Evolutionary conservation across 1,139 yeast genomes (phyloP), one percentile per base, ranked within the genome.

Genomic region (Yamadazyma aaseri): DNA sequence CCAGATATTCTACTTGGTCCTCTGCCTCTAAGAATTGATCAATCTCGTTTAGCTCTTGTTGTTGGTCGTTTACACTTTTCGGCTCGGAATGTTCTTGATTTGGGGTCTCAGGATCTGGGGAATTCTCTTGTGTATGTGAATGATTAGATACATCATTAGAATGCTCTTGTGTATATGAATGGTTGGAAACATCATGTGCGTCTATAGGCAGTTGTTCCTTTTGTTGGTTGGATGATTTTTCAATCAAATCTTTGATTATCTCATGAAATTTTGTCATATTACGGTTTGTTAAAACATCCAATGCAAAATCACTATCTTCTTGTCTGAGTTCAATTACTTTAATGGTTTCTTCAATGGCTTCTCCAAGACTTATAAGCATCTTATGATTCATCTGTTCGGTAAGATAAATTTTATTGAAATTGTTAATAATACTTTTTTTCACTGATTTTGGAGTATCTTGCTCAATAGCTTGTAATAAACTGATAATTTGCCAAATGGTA

Each of bases 361-460:
- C 56, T 15, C 50, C 42, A 20, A 70, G 53, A 2, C 70, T 72
- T 16, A 49, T 47, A 26, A 70, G 50, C 5, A 58, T 50, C 17
- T 50, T 55, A 3, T 57, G 40, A 5, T 65, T 67, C 30, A 66
- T 42, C 10, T 50, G 46, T 29, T 57, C 64, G 2, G 60, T 49
- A 4, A 69, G 45, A 29, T 40, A 50, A 16, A 86, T 62, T 45
- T 78, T 79, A 22, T 68, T 61, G 32, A 86, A 59, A 34, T 73
- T 72, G 14, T 65, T 62, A 12, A 84, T 56, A 6, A 86, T 65
- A 12, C 80, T 69, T 42, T 78, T 81, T 42, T 77, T 76, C 26
- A 75, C 72, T 9, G 58, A 65, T 45, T 73, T 80, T 21, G 73
- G 70, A 4, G 76, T 66, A n/a, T 68, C 73, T 45, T 64, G 75